phyloP scores from a whole-genome alignment of 345 rosid genomes.

The Trapa incisa region DNA sequence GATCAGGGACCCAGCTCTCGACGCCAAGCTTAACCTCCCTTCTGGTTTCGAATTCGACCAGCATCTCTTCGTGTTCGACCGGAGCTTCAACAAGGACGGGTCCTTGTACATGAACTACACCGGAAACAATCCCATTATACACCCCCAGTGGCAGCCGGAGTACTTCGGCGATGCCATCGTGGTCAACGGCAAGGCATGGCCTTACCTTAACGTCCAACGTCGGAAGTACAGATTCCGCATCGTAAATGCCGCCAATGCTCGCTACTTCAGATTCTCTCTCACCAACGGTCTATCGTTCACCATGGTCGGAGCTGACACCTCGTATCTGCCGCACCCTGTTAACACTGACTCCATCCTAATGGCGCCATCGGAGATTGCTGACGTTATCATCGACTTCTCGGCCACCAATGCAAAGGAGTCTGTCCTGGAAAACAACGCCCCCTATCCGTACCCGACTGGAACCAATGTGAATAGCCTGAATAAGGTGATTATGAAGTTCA shows the following conservation, averaged over 20 bases:
- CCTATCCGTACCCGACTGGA: slow-evolving; percentile 54
- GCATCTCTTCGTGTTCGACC: slow-evolving; percentile 45
- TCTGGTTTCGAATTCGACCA: slow-evolving; percentile 43
- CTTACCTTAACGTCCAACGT: slow-evolving; percentile 42
- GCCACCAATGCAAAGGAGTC: slow-evolving; percentile 22
- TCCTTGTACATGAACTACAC: slow-evolving; percentile 58
- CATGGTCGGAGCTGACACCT: slow-evolving; percentile 58
- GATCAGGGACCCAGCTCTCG: slow-evolving; percentile 37
- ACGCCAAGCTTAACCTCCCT: slow-evolving; percentile 42
- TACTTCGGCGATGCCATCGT: slow-evolving; percentile 61
- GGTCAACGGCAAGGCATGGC: slow-evolving; percentile 90
- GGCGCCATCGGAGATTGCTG: slow-evolving; percentile 61
- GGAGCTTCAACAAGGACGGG: slow-evolving; percentile 46
- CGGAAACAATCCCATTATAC: slow-evolving; percentile 63
- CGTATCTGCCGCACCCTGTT: slow-evolving; percentile 35
- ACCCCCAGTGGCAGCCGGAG: slow-evolving; percentile 91
- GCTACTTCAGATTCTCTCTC: slow-evolving; percentile 52
- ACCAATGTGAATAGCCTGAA: slow-evolving; percentile 41
- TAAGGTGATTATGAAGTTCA: slow-evolving; percentile 58
- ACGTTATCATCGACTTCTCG: slow-evolving; percentile 60
- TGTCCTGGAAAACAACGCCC: slow-evolving; percentile 40
- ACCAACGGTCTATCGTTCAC: slow-evolving; percentile 46
- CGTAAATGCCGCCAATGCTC: slow-evolving; percentile 62
- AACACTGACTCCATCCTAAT: slow-evolving; percentile 26
- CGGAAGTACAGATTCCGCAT: slow-evolving; percentile 64